Evolutionary conservation across 2,329 filamentous ascomycete genomes (phyloP), one percentile per base, ranked within the genome.

Genomic region (Penicillium sumatraense): DNA sequence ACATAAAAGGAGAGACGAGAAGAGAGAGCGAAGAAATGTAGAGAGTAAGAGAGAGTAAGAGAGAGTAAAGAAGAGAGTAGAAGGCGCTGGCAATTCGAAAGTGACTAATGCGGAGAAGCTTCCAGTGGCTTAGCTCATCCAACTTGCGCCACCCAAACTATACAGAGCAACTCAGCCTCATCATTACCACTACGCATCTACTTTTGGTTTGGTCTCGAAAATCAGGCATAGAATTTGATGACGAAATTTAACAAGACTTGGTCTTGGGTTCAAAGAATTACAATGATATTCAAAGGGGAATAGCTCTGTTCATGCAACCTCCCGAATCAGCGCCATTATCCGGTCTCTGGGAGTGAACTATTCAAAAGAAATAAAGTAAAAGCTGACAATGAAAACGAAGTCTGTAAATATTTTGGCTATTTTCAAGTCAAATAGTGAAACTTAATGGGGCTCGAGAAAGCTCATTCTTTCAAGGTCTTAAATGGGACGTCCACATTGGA

Each of bases 41-140:
- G 38, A 40, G 36, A n/a, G 11, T 16, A 16, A 49, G 18, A 10
- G 29, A 31, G 13, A 29, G 42, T 8, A 33, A 51, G 27, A 49
- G 18, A 9, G 29, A 20, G 27, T 27, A 44, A 27, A n/a, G 42
- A 46, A 63, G 38, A 50, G 18, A 50, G 55, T 61, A 46, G 60
- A 61, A 64, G 44, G 36, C 55, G 47, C 61, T 66, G 61, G 64
- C 56, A 62, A n/a, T n/a, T 31, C 35, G 26, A 42, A 20, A 23
- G 49, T 63, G 60, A 63, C 59, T 63, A 61, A 64, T 65, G 64
- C 54, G 63, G 65, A 65, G 63, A 62, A 60, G 44, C 49, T 56
- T 61, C 56, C 51, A 56, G 47, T 31, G 26, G 52, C 52, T 59
- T 61, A 61, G 41, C 51, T 52, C 24, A 40, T 41, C 41, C 41